phyloP scores from a whole-genome alignment of 495 filamentous ascomycete genomes.

The Lepidopterella palustris region DNA sequence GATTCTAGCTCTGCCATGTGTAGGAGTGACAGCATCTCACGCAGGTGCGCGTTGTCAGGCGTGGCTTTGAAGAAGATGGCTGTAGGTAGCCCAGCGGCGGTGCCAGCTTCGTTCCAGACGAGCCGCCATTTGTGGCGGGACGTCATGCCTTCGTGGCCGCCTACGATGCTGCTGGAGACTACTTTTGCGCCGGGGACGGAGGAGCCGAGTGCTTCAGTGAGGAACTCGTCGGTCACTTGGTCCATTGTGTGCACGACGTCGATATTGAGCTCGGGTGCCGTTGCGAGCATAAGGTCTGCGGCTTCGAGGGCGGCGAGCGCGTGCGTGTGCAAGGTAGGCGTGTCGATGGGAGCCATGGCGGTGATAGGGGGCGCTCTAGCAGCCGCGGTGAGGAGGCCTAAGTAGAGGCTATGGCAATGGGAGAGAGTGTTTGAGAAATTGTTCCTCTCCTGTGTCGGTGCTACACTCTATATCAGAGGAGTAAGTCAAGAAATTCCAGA shows the following conservation, averaged over 20 bases:
- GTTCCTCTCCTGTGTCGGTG: too few species aligned
- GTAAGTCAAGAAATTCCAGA: too few species aligned
- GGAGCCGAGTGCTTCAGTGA: neutral
- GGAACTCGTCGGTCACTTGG: neutral
- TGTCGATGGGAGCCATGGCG: neutral
- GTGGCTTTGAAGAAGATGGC: neutral
- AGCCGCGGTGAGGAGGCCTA: too few species aligned
- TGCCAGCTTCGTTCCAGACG: neutral
- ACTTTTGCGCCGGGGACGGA: neutral
- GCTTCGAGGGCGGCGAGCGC: neutral
- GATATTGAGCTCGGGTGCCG: neutral
- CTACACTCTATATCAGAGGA: too few species aligned
- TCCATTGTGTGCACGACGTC: neutral
- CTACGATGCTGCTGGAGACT: neutral
- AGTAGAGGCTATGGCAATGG: too few species aligned
- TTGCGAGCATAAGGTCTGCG: neutral
- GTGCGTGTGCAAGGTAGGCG: neutral
- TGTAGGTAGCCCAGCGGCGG: neutral
- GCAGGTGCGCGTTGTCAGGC: neutral
- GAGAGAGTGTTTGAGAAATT: too few species aligned
- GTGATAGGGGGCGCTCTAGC: too few species aligned
- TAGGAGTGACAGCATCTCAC: neutral
- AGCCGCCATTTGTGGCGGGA: neutral
- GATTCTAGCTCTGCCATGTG: neutral
- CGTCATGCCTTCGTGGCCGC: neutral